Evolutionary conservation across 164 flowering plant genomes (phyloP).

Genomic region (Sedum album): DNA sequence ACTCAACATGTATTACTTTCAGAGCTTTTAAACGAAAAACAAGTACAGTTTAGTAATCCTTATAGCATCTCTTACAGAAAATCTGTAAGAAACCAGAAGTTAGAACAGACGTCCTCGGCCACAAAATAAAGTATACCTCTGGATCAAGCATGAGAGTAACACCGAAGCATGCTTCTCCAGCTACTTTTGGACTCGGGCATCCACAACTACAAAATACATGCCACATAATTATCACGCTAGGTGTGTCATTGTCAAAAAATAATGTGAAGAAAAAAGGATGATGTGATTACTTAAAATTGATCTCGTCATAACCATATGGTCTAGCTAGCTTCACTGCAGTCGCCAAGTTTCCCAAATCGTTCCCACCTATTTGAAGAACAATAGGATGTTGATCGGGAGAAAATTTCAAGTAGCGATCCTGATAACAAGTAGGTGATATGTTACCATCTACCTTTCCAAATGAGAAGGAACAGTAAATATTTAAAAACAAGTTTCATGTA

Average conservation of each 20-base stretch:
- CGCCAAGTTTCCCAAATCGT: slow-evolving; percentile 70
- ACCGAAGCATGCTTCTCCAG: slow-evolving; percentile 98
- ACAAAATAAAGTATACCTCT: slow-evolving; percentile 39
- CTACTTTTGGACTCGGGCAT: slow-evolving; percentile 91
- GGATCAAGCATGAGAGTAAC: slow-evolving; percentile 90
- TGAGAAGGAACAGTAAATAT: background rate
- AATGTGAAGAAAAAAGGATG: slow-evolving; percentile 5
- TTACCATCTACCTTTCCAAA: background rate
- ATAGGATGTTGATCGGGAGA: slow-evolving; percentile 89
- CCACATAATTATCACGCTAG: background rate
- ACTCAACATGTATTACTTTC: background rate
- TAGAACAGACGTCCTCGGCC: background rate
- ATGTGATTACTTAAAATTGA: slow-evolving; percentile 73
- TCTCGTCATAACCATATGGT: slow-evolving; percentile 79
- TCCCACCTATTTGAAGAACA: slow-evolving; percentile 96
- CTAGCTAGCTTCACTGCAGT: slow-evolving; percentile 83
- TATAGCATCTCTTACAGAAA: background rate
- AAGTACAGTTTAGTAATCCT: background rate
- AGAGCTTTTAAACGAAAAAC: background rate
- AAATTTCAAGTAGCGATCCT: slow-evolving; percentile 93
- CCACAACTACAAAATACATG: slow-evolving; percentile 56
- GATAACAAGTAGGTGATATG: slow-evolving; percentile 13
- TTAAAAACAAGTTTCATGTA: background rate
- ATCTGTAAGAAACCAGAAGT: background rate
- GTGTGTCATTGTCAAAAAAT: background rate